Percentiles rank a stretch among this genome's conserved stretches.
Evolutionary conservation across 2,329 filamentous ascomycete species (phyloP).

Genomic region (Aspergillus japonicus): DNA sequence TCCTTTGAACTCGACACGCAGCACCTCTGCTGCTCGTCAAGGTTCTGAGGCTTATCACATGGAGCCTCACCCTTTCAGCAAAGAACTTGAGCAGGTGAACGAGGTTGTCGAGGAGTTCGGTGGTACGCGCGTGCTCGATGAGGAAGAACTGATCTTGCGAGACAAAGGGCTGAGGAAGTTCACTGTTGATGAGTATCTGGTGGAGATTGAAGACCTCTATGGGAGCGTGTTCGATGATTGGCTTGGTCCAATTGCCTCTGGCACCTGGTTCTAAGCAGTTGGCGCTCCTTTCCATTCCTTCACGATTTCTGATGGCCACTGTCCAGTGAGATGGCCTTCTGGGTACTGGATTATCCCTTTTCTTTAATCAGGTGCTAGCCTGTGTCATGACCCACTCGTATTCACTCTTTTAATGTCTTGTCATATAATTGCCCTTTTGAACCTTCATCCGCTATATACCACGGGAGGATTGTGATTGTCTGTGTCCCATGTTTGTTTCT

Average conservation of each 20-base stretch:
- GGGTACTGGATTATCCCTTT: conserved; percentile 26
- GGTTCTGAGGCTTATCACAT: conserved; percentile 40
- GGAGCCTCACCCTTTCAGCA: conserved; percentile 71
- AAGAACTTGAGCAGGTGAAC: conserved; percentile 86
- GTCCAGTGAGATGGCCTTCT: background rate
- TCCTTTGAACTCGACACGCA: conserved; percentile 38
- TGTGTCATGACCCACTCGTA: conserved; percentile 32
- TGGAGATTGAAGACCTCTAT: conserved; percentile 72
- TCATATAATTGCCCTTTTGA: conserved; percentile 8
- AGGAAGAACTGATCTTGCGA: conserved; percentile 70
- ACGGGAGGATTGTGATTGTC: conserved; percentile 17
- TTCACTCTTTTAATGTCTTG: conserved; percentile 24
- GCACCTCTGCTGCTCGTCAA: conserved; percentile 33
- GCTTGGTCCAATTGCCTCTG: conserved; percentile 33
- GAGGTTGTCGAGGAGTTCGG: conserved; percentile 90
- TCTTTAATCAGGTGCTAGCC: background rate
- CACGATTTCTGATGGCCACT: conserved; percentile 17
- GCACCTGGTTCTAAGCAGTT: conserved; percentile 41
- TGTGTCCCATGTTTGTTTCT: conserved; percentile 10
- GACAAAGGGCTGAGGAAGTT: conserved; percentile 71
- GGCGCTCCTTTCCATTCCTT: conserved; percentile 9
- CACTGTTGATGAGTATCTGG: conserved; percentile 77
- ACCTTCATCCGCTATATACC: conserved; percentile 25
- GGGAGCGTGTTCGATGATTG: conserved; percentile 58
- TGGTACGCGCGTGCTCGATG: conserved; percentile 62